These are phyloP conservation scores for Ophiostoma montium DNA, from an alignment of 2,329 filamentous ascomycete genomes.

Conservation along the genomic window DNA sequence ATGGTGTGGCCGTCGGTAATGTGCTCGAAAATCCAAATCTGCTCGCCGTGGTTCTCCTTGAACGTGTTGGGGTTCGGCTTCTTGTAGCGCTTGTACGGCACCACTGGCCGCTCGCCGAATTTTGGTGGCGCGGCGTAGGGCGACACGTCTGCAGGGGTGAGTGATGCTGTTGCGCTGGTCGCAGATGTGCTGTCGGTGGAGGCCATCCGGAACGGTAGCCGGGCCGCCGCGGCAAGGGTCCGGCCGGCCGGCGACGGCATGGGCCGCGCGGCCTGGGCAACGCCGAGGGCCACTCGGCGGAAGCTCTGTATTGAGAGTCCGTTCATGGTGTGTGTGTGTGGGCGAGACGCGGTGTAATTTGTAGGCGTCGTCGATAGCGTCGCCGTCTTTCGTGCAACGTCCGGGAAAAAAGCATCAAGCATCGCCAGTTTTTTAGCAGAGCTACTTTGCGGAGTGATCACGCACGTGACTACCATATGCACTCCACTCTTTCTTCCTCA, in stretches of 20 bases:
- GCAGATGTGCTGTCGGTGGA: neutral
- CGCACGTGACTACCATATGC: neutral
- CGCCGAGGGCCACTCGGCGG: slow-evolving; percentile 26
- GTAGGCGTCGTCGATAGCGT: neutral
- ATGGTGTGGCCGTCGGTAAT: slow-evolving; percentile 35
- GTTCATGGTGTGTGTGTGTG: slow-evolving; percentile 11
- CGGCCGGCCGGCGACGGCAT: neutral
- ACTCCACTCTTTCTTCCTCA: too few relatives aligned
- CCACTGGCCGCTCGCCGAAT: neutral
- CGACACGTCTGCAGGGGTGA: neutral
- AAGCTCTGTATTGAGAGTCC: slow-evolving; percentile 10
- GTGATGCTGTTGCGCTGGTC: neutral
- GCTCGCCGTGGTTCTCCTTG: slow-evolving; percentile 35
- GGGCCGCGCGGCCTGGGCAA: slow-evolving; percentile 12
- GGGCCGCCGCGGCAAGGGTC: neutral
- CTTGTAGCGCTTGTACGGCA: slow-evolving; percentile 13
- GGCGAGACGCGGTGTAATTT: too few relatives aligned
- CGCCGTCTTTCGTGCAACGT: too few relatives aligned
- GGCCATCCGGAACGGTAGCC: neutral
- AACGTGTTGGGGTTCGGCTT: slow-evolving; percentile 16
- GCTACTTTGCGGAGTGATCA: too few relatives aligned
- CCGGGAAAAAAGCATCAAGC: neutral
- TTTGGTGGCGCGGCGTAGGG: neutral
- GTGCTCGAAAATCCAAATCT: slow-evolving; percentile 42
- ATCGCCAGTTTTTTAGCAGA: neutral